These are phyloP conservation scores for Cajanus cajan DNA, from an alignment of 306 rosid genomes.

Conservation along the genomic window DNA sequence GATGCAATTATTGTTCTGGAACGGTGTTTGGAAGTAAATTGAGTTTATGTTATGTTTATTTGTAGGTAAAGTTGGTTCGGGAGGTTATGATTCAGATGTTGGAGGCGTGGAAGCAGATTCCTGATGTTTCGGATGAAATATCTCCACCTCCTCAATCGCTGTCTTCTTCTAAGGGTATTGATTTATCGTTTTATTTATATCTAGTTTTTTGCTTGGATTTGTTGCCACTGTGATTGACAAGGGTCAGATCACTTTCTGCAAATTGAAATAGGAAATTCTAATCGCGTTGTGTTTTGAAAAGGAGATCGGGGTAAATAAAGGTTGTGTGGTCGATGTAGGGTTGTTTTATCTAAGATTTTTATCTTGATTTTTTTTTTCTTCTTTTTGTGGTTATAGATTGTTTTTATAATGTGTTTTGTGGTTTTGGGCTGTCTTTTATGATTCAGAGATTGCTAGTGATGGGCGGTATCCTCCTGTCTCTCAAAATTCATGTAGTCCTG, in stretches of 20 bases:
- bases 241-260: background rate
- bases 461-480: slow-evolving; percentile 49
- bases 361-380: background rate
- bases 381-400: background rate
- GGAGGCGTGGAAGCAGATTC: slow-evolving; percentile 79
- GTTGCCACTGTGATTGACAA: background rate
- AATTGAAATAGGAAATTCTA: background rate
- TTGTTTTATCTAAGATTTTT: background rate
- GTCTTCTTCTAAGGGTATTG: slow-evolving; percentile 64
- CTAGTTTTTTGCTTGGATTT: background rate
- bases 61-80: slow-evolving; percentile 71
- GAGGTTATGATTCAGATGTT: slow-evolving; percentile 71
- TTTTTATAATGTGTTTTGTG: background rate
- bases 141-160: slow-evolving; percentile 60
- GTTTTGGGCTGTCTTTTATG: background rate
- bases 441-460: slow-evolving; percentile 57
- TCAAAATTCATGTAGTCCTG: slow-evolving; percentile 38
- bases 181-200: background rate
- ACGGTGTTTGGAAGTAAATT: background rate
- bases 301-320: background rate
- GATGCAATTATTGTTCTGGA: background rate
- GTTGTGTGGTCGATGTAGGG: background rate
- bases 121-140: slow-evolving; percentile 60
- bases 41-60: background rate
- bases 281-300: background rate